Base-by-base conservation (phyloP, 2,329 filamentous ascomycete genomes). In the Fusarium domesticum region DNA sequence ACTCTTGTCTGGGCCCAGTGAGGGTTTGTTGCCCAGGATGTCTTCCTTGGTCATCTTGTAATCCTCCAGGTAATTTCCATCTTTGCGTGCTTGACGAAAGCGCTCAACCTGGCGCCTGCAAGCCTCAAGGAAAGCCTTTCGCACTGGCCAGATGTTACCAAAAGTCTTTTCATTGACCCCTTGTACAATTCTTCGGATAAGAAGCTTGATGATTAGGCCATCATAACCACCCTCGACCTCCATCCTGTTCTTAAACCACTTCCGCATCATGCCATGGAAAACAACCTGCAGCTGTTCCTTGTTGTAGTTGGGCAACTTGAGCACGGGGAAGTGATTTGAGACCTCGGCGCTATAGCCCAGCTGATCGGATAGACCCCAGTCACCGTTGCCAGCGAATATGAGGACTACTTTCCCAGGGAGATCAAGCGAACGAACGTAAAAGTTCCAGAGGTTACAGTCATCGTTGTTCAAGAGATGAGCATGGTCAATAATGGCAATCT, bases 91-190 rank as follows among this genome's bases (percentile, higher is more conserved):
- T 0, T 59, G 43, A 10, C 55, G 52, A 15, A 89, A 57, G 1
- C 86, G 70, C 14, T 70, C 70, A 0, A 83, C 72, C 58, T 89
- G 85, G 2, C 83, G 72, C 14, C 74, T 78, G 5, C 61, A 68
- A 0, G 72, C 63, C 6, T 85, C 64, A 0, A 67, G 61, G 53
- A 59, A 61, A 17, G 59, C 58, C 32, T 87, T 89, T 35, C 85
- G 76, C 0, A 89, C 68, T 0, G 79, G 73, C 15, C 86, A 72
- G 0, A 86, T 85, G 54, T 91, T 90, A 1, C 82, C 85, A 56
- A 89, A 90, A 0, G 83, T 83, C 23, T 81, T 76, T 1, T 73
- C 70, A 0, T 80, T 83, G 2, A 84, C 75, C 0, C 76, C 76
- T 10, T 75, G 68, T 0, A 82, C 82, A 19, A 89, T 66, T 5